Conservation (phyloP, 2,329 filamentous ascomycete species). For the Colletotrichum musae region DNA sequence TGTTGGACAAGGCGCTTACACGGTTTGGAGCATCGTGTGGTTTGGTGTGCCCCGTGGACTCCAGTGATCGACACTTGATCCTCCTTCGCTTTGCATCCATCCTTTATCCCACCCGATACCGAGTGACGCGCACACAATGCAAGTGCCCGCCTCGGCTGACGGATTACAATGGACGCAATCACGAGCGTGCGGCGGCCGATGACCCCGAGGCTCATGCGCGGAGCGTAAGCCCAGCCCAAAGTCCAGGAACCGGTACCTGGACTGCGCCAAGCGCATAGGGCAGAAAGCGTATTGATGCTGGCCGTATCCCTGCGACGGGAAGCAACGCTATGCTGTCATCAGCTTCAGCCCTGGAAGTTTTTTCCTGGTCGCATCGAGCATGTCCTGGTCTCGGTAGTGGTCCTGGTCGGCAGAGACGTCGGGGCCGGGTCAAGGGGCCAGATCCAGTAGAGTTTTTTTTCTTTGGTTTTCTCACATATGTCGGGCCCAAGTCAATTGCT, state of each 20-base stretch:
- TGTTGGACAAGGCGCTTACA: conserved; percentile 13
- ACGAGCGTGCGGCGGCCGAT: conserved; percentile 13
- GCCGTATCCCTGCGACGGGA: conserved; percentile 34
- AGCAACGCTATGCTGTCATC: conserved; percentile 39
- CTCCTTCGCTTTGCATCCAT: not conserved
- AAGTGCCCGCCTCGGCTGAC: not conserved
- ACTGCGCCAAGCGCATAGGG: conserved; percentile 30
- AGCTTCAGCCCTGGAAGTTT: conserved; percentile 34
- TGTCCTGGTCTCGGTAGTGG: not conserved
- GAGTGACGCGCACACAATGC: not conserved
- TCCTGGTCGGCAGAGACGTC: not conserved
- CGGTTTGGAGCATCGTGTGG: not conserved
- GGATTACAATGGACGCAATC: not conserved
- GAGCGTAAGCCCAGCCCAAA: conserved; percentile 9
- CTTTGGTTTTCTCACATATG: no score
- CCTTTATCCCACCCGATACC: conserved; percentile 2
- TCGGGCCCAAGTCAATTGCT: conserved; percentile 14
- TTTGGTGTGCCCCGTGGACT: conserved; percentile 6
- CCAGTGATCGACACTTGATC: conserved; percentile 23
- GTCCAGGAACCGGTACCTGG: conserved; percentile 33
- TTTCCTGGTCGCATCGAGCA: not conserved
- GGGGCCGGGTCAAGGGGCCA: no score
- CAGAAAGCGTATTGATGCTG: conserved; percentile 23
- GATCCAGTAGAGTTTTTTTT: no score
- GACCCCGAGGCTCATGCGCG: conserved; percentile 23